These are phyloP conservation scores for Fragosphaeria purpurea DNA, from an alignment of 2,329 filamentous ascomycete genomes.

Conservation along the genomic window DNA sequence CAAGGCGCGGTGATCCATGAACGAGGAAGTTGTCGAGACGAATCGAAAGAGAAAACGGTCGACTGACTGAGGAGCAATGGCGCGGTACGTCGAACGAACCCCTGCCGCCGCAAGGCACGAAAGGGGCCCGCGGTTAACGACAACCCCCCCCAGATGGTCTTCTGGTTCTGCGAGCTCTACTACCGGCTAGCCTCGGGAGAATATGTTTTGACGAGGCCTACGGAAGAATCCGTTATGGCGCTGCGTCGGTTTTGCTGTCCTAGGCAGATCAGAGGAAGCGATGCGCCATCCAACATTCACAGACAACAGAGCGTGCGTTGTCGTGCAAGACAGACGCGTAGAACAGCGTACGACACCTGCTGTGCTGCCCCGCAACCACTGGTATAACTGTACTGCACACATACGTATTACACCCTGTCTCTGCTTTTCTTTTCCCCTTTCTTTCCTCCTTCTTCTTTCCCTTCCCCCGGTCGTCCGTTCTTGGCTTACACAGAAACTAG, in stretches of 20 bases:
- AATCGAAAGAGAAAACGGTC: not conserved
- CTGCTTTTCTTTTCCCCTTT: not conserved
- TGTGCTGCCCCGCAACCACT: no score
- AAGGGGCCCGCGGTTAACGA: conserved; percentile 1
- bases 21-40: no score
- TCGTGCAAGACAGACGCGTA: not conserved
- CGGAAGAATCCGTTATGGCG: not conserved
- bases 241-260: no score
- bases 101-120: no score
- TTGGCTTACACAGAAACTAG: not conserved
- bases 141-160: not conserved
- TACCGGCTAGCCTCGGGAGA: conserved; percentile 7
- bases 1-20: no score
- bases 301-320: no score
- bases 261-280: no score
- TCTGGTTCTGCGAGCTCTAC: not conserved
- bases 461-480: not conserved
- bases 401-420: not conserved
- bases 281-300: no score
- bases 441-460: not conserved
- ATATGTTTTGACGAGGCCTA: not conserved
- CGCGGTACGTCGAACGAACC: not conserved
- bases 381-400: not conserved
- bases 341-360: not conserved
- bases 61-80: not conserved